A percentile compares a stretch with the other conserved stretches of the same genome.
Conservation (phyloP, 371 early-diverging fungal species). For the Blastocladiella emersonii region DNA sequence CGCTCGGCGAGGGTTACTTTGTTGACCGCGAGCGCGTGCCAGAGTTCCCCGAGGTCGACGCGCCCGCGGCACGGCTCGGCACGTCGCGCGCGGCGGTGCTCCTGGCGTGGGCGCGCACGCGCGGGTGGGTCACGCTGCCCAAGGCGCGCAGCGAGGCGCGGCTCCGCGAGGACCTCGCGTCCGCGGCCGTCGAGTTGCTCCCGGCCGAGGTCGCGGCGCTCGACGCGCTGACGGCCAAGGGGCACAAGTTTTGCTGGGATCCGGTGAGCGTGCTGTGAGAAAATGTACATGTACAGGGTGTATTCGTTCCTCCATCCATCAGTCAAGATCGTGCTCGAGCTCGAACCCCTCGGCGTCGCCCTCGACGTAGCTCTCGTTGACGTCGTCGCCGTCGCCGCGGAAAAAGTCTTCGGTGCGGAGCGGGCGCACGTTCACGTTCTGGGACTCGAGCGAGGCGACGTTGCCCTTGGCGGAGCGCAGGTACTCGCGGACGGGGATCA, state of each 20-base stretch:
- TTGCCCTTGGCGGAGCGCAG: slow-evolving; percentile 25
- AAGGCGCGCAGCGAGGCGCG: background rate
- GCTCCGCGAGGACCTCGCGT: background rate
- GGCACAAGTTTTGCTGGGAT: background rate
- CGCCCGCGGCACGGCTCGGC: background rate
- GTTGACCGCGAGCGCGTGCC: slow-evolving; percentile 19
- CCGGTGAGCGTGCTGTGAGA: background rate
- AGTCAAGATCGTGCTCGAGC: background rate
- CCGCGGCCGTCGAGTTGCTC: background rate
- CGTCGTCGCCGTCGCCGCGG: slow-evolving; percentile 1
- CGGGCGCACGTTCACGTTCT: background rate
- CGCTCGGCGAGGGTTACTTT: slow-evolving; percentile 69
- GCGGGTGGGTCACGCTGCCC: background rate
- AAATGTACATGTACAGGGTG: too few species aligned
- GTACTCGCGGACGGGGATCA: slow-evolving; percentile 87
- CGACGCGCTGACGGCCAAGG: background rate
- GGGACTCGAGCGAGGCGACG: background rate
- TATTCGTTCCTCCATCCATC: background rate
- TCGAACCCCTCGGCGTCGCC: background rate
- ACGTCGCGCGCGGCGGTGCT: background rate
- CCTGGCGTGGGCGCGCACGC: background rate
- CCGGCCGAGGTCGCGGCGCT: background rate
- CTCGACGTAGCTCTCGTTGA: background rate
- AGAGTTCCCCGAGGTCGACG: background rate
- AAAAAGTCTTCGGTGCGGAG: background rate